Evolutionary conservation across 257 asterid genomes (phyloP), one percentile per base, ranked within the genome.

Genomic region (Buddleja alternifolia): DNA sequence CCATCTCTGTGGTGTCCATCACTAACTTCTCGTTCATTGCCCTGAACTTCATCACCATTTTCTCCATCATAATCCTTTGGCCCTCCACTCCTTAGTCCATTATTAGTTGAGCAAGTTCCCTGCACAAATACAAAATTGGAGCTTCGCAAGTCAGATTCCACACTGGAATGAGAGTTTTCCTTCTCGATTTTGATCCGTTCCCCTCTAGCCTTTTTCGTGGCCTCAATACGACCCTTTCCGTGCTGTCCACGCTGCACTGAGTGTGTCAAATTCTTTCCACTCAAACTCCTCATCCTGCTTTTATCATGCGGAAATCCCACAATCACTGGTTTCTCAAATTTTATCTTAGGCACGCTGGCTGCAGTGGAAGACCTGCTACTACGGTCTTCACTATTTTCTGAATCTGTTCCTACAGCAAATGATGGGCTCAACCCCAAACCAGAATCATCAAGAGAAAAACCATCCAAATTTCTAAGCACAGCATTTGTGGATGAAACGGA

Each of bases 111-210:
- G 73, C 64, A 57, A 53, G 47, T 75, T 61, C 89, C 96, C 96
- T 83, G 96, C 93, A 78, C 53, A 80, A 82, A 89, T 57, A 86
- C 76, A 83, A 84, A 82, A 81, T 83, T 74, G 80, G 80, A 83
- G 80, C 90, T 92, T 75, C 77, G 86, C 69, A 85, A 92, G 89
- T 92, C 96, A 83, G 97, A 89, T 76, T 89, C 98, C 90, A 90
- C 52, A 82, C 96, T 87, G 94, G 96, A 92, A 81, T 83, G 94
- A 80, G 94, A 87, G 86, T 80, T 86, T 78, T 86, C 92, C 82
- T 83, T 86, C 91, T 89, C 92, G 82, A 83, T 82, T 83, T 89
- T 89, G 89, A 86, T 88, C 85, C 73, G 20, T 45, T 73, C 86
- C 46, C 89, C 89, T 79, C 84, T 83, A 73, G 80, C 78, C 74